Conservation (phyloP, 345 rosid genomes). For the Clausena lansium region DNA sequence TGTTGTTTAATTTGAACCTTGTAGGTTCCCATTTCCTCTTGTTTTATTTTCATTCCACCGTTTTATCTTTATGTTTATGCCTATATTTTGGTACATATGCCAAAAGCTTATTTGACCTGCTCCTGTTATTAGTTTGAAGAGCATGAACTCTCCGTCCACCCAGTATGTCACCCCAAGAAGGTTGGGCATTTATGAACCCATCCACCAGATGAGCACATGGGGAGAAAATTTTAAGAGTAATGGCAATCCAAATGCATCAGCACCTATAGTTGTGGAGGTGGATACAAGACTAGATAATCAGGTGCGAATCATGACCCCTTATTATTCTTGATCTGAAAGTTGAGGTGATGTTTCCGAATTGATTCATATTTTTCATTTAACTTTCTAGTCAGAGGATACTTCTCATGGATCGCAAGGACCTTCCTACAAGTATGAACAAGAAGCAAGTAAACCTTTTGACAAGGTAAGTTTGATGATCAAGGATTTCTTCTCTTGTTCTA, state of each 20-base stretch:
- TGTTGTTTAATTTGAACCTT: not conserved
- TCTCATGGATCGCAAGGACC: slow-evolving; percentile 60
- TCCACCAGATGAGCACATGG: slow-evolving; percentile 81
- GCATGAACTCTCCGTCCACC: slow-evolving; percentile 74
- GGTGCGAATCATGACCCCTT: slow-evolving; percentile 40
- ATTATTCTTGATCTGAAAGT: slow-evolving; percentile 6
- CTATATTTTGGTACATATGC: slow-evolving; percentile 7
- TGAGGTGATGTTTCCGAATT: slow-evolving; percentile 6
- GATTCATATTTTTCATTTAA: slow-evolving; percentile 17
- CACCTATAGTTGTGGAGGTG: slow-evolving; percentile 46
- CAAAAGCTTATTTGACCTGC: slow-evolving; percentile 23
- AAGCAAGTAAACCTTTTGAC: slow-evolving; percentile 66
- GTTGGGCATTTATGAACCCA: slow-evolving; percentile 69
- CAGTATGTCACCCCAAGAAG: slow-evolving; percentile 72
- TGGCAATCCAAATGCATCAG: slow-evolving; percentile 43
- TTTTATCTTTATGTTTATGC: not conserved
- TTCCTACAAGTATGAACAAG: slow-evolving; percentile 72
- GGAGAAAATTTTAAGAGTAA: slow-evolving; percentile 62
- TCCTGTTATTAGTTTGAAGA: slow-evolving; percentile 32
- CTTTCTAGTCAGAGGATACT: slow-evolving; percentile 79
- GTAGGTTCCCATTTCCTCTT: slow-evolving; percentile 4
- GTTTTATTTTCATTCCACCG: not conserved
- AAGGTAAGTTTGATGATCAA: slow-evolving; percentile 40
- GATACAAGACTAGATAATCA: slow-evolving; percentile 61
- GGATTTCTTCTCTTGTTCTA: not conserved